A percentile compares a stretch with the other conserved stretches of the same genome.
These are phyloP conservation scores for Candida dendrica DNA, from an alignment of 805 yeast species.

Conservation along the genomic window DNA sequence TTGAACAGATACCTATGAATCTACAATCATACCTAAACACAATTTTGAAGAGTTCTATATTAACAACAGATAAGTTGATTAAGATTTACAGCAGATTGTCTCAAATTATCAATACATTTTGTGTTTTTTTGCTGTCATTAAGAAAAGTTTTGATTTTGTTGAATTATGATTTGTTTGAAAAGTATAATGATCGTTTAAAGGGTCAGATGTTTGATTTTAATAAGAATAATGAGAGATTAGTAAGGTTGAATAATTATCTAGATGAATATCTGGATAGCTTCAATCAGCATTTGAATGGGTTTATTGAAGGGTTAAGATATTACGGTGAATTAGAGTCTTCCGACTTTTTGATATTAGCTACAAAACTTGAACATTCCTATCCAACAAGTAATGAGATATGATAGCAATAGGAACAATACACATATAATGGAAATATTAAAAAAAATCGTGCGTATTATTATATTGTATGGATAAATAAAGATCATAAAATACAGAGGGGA, in stretches of 20 bases:
- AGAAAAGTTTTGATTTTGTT: constrained; percentile 47
- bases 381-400: constrained; percentile 6
- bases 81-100: constrained; percentile 38
- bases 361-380: constrained; percentile 30
- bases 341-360: constrained; percentile 34
- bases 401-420: no score
- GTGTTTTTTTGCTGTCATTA: constrained; percentile 42
- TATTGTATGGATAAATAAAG: no score
- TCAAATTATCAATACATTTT: constrained; percentile 39
- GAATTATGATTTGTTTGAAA: constrained; percentile 35
- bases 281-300: constrained; percentile 35
- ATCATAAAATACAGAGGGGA: no score
- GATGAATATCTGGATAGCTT: constrained; percentile 38
- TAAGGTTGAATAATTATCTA: constrained; percentile 33
- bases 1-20: constrained; percentile 35
- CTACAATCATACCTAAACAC: constrained; percentile 56
- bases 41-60: constrained; percentile 55
- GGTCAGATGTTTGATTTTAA: constrained; percentile 31
- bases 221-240: constrained; percentile 33
- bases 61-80: constrained; percentile 52
- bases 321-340: constrained; percentile 46
- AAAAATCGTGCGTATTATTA: no score
- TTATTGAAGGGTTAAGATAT: constrained; percentile 36
- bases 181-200: constrained; percentile 29
- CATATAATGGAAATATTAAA: no score